Percentiles rank a stretch among this genome's conserved stretches.
phyloP scores from a whole-genome alignment of 352 stramenopile genomes.

The Phytopythium ostracodes region DNA sequence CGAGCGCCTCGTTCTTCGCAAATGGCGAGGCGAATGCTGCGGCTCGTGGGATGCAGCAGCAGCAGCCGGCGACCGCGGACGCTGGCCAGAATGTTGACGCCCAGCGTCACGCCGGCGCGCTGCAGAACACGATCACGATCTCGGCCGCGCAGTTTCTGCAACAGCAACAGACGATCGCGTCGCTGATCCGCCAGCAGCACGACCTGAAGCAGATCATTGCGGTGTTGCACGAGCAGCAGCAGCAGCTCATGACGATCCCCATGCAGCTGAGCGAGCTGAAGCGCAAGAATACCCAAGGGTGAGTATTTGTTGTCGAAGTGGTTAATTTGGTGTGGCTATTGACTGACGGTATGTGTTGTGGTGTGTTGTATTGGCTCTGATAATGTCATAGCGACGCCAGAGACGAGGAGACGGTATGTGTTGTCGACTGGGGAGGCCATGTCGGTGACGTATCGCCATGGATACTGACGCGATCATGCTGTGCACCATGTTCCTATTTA shows the following conservation, averaged over 20 bases:
- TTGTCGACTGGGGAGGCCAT: not conserved
- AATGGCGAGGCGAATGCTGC: not conserved
- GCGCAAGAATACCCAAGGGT: conserved; percentile 48
- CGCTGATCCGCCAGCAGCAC: conserved; percentile 75
- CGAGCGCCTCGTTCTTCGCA: not conserved
- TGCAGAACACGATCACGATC: conserved; percentile 64
- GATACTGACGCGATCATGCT: conserved; percentile 3
- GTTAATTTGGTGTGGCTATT: not conserved
- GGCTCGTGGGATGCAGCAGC: not conserved
- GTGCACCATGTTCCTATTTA: not conserved
- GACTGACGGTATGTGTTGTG: not conserved
- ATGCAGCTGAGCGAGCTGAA: conserved; percentile 64
- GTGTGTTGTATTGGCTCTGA: conserved; percentile 10
- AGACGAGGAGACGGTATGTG: conserved; percentile 53
- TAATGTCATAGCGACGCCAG: conserved; percentile 22
- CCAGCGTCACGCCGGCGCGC: conserved; percentile 1
- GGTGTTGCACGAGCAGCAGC: conserved; percentile 73
- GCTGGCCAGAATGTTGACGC: not conserved
- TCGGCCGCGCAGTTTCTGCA: conserved; percentile 69
- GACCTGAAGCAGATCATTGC: conserved; percentile 81
- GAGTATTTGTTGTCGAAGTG: conserved; percentile 5
- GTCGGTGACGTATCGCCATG: not conserved
- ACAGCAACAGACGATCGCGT: conserved; percentile 80
- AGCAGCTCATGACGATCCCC: conserved; percentile 67
- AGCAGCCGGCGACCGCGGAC: not conserved